Evolutionary conservation across 805 yeast species (phyloP), one percentile per base, ranked within the genome.

Genomic region (Nakazawaea pomicola): DNA sequence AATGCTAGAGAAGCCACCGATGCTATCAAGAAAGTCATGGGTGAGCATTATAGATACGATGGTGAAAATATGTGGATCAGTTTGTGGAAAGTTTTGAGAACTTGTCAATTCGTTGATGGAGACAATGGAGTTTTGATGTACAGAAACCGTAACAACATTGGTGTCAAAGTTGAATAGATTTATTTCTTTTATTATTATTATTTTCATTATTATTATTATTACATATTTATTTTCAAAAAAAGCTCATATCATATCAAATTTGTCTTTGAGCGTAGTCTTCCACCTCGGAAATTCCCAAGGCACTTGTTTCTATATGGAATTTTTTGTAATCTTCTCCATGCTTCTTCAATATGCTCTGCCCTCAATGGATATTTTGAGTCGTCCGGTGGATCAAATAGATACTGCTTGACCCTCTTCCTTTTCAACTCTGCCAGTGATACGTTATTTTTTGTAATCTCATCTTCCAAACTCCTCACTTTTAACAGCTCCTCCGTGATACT

Each of bases 401-500:
- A 74, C 44, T 81, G 73, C 45, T 74, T 75, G 25, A 74, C 61
- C 47, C 74, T 70, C 19, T 36, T 41, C n/a, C 41, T 32, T 47
- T 72, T 65, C 41, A 67, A 60, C 29, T 61, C 60, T n/a, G 67
- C 75, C 36, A 55, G 65, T 54, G 43, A 59, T 49, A 57, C 67
- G 52, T 52, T 55, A 48, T 51, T 59, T 40, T 52, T 54, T 59
- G 47, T 53, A 49, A 31, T 44, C 9, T 39, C 42, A 44, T 80
- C 82, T 54, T 86, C 89, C 51, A 46, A 34, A 16, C 39, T 42
- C 38, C 90, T 89, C 25, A 93, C 80, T 44, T 73, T 76, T 58
- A 91, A 70, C 1, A 98, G 98, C 52, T 82, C 85, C 61, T 91
- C 98, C 0, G 99, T 93, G 38, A 93, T 63, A 7, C 91, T 81